Conservation (phyloP, 1,139 yeast genomes). For the Casaregolazyma lundiana region DNA sequence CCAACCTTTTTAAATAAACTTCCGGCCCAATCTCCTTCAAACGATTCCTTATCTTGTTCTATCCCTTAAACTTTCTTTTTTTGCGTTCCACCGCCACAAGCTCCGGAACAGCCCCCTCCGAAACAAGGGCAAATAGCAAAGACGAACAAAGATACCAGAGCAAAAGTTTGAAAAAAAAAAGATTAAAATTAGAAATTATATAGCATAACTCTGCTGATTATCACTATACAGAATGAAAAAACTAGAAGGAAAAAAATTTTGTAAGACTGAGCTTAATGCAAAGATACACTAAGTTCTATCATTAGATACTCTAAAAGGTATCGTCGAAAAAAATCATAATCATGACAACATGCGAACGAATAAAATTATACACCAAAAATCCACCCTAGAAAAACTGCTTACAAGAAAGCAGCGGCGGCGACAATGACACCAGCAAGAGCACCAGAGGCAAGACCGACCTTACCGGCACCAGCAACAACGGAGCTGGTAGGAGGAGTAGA, state of each 20-base stretch:
- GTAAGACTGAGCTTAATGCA: neutral
- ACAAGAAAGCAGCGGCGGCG: constrained; percentile 36
- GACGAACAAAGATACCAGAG: neutral
- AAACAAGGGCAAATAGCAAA: neutral
- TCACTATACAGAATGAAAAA: neutral
- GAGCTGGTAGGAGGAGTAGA: constrained; percentile 13
- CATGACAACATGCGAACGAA: constrained; percentile 1
- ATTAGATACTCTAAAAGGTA: constrained; percentile 1
- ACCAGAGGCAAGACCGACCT: constrained; percentile 23
- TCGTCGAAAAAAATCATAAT: neutral
- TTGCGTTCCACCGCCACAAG: too few relatives aligned
- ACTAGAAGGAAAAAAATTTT: neutral
- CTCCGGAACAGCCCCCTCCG: too few relatives aligned
- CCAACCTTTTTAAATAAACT: too few relatives aligned
- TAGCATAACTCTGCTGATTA: neutral
- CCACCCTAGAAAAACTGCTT: constrained; percentile 19
- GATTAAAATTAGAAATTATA: neutral
- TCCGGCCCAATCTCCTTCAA: too few relatives aligned
- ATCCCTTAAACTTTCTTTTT: too few relatives aligned
- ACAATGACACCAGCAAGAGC: constrained; percentile 38
- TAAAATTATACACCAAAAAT: constrained; percentile 3
- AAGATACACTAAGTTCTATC: neutral
- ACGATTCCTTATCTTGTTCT: too few relatives aligned
- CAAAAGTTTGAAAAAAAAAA: neutral
- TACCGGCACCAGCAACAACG: constrained; percentile 15